Conservation (phyloP, 2,329 filamentous ascomycete species). For the Davidsoniella neocaledoniae region DNA sequence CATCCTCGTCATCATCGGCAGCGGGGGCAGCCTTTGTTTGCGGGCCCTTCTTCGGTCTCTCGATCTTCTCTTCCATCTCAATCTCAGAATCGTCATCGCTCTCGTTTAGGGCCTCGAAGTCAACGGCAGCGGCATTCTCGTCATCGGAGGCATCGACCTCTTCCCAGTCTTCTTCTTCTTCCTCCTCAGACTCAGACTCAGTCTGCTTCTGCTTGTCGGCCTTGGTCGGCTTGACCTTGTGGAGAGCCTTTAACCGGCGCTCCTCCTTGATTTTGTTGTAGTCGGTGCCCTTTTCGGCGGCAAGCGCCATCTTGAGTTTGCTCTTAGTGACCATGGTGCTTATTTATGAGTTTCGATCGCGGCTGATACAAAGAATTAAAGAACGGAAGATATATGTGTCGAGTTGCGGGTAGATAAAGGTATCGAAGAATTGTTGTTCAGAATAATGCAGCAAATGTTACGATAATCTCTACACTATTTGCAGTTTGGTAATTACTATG, state of each 20-base stretch:
- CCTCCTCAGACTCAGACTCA: slow-evolving; percentile 18
- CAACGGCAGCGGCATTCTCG: slow-evolving; percentile 20
- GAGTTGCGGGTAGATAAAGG: not conserved
- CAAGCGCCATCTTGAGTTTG: slow-evolving; percentile 37
- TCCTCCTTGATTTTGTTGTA: slow-evolving; percentile 34
- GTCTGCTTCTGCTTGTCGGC: slow-evolving; percentile 16
- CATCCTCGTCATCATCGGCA: slow-evolving; percentile 32
- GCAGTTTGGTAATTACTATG: not conserved
- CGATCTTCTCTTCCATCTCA: slow-evolving; percentile 58
- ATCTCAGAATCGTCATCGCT: slow-evolving; percentile 55
- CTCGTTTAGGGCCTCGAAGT: slow-evolving; percentile 41
- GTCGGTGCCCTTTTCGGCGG: slow-evolving; percentile 37
- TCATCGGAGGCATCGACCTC: slow-evolving; percentile 19
- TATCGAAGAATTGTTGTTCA: not conserved
- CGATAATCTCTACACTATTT: not conserved
- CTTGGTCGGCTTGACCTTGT: slow-evolving; percentile 21
- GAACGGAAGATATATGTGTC: not conserved
- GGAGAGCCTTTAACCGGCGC: slow-evolving; percentile 30
- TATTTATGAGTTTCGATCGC: not conserved
- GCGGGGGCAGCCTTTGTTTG: slow-evolving; percentile 21
- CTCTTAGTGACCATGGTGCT: slow-evolving; percentile 27
- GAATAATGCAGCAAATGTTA: not conserved
- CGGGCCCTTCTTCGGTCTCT: slow-evolving; percentile 28
- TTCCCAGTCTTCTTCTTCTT: slow-evolving; percentile 20
- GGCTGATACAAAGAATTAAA: not conserved